Evolutionary conservation across 164 flowering plant species (phyloP).

Genomic region (Buxus sempervirens): DNA sequence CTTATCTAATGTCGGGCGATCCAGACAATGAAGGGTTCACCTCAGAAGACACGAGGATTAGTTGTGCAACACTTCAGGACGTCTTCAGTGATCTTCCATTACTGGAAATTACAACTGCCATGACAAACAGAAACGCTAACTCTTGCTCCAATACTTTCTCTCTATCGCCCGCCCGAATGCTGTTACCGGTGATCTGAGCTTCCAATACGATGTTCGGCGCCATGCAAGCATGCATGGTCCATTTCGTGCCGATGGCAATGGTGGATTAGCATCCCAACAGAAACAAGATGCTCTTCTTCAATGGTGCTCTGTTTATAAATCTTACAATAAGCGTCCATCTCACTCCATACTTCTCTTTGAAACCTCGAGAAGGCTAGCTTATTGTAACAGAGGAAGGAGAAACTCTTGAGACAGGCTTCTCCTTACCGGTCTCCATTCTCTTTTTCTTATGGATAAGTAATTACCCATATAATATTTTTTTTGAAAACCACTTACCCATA

Average conservation of each 20-base stretch:
- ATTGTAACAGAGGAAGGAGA: too few relatives aligned
- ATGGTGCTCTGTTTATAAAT: slow-evolving; percentile 81
- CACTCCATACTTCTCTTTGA: slow-evolving; percentile 75
- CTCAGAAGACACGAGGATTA: slow-evolving; percentile 54
- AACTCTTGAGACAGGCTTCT: too few relatives aligned
- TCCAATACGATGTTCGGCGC: slow-evolving; percentile 22
- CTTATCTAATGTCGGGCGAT: slow-evolving; percentile 27
- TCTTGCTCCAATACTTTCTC: not conserved
- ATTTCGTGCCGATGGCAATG: slow-evolving; percentile 90
- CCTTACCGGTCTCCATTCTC: too few relatives aligned
- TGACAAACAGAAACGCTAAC: not conserved
- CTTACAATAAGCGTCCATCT: slow-evolving; percentile 88
- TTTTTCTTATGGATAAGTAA: too few relatives aligned
- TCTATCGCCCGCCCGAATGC: not conserved
- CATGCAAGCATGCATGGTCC: slow-evolving; percentile 68
- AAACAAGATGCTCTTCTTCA: slow-evolving; percentile 88
- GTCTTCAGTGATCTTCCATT: slow-evolving; percentile 48
- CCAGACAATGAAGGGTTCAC: slow-evolving; percentile 39
- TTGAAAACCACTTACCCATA: too few relatives aligned
- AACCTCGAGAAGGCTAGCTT: too few relatives aligned
- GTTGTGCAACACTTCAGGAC: slow-evolving; percentile 36
- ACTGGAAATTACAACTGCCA: too few relatives aligned
- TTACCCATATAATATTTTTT: too few relatives aligned
- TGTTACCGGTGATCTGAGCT: not conserved
- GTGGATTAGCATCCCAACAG: slow-evolving; percentile 94